Evolutionary conservation across 2,329 filamentous ascomycete genomes (phyloP), one percentile per base, ranked within the genome.

Genomic region (Colletotrichum cereale): DNA sequence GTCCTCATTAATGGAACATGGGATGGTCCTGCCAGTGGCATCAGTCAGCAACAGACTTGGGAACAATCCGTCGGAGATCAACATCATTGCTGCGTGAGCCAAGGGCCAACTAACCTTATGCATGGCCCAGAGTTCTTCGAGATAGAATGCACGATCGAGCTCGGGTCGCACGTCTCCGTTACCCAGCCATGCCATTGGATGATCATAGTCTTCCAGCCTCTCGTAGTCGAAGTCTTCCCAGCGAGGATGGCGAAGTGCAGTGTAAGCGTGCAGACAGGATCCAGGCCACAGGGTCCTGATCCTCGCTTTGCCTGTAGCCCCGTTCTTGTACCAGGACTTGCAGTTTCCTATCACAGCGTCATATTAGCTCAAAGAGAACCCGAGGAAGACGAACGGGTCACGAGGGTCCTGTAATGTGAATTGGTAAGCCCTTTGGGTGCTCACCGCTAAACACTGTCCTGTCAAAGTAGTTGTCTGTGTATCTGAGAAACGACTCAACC

Each of bases 381-480:
- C 14, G 5, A 16, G 10, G 3, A 6, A 5, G 6, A 5, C 3
- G 52, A 26, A 18, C 6, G 29, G 29, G 44, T 16, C 24, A 21
- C 1, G 5, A 11, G 36, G 2, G 7, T 5, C 26, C 4, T n/a
- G 16, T 24, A 44, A 12, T 14, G 10, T 2, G n/a, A n/a, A n/a
- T n/a, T 16, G 12, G 38, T 16, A 10, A 47, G 29, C 44, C 6
- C 24, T 14, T n/a, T 8, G 40, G 24, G 38, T 24, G n/a, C 48
- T 40, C 6, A 56, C 57, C 34, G 16, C 8, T 62, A 8, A 38
- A 53, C 1, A 62, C 48, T 16, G 66, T 67, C 14, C 56, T 55
- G 26, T 67, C 48, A 34, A 67, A 67, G 18, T 55, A 56, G 14
- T 58, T 52, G 21, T 64, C 61, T 5, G 60, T 24, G 36, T 68